Evolutionary conservation across 2,329 filamentous ascomycete genomes (phyloP).

Genomic region (Paecilomyces sp.): DNA sequence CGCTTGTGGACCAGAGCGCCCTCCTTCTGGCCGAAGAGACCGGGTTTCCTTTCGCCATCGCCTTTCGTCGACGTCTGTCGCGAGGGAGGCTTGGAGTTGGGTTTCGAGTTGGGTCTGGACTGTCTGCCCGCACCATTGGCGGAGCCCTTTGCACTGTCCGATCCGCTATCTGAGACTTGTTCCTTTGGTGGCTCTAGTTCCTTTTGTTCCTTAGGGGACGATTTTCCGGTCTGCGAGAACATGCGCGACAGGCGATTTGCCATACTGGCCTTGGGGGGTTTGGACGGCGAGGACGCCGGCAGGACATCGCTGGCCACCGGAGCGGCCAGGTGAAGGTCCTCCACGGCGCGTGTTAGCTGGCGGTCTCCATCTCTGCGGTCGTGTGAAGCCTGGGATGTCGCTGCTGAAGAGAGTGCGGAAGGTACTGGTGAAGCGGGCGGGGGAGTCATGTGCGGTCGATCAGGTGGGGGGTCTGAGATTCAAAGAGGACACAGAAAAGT

Average conservation of each 20-base stretch:
- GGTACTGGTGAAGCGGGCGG: slow-evolving; percentile 22
- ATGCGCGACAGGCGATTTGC: slow-evolving; percentile 39
- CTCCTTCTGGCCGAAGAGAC: slow-evolving; percentile 23
- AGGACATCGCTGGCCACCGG: slow-evolving; percentile 25
- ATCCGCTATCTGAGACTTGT: slow-evolving; percentile 27
- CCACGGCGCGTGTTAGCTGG: slow-evolving; percentile 37
- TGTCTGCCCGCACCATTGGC: slow-evolving; percentile 25
- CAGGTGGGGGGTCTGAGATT: slow-evolving; percentile 8
- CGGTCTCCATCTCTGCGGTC: slow-evolving; percentile 29
- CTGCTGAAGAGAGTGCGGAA: slow-evolving; percentile 36
- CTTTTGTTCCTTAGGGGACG: slow-evolving; percentile 15
- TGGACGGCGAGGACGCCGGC: slow-evolving; percentile 21
- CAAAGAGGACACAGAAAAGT: slow-evolving; percentile 14
- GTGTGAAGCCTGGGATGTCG: slow-evolving; percentile 33
- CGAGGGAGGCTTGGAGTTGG: slow-evolving; percentile 20
- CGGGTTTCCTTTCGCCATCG: slow-evolving; percentile 20
- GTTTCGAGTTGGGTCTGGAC: slow-evolving; percentile 14
- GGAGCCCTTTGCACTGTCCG: slow-evolving; percentile 25
- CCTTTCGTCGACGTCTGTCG: slow-evolving; percentile 28
- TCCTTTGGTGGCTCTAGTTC: slow-evolving; percentile 25
- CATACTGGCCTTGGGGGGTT: slow-evolving; percentile 35
- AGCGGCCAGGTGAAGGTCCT: slow-evolving; percentile 35
- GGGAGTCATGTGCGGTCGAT: slow-evolving; percentile 14
- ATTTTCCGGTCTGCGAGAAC: slow-evolving; percentile 37
- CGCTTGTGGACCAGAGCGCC: slow-evolving; percentile 31